Percentiles rank a stretch among this genome's conserved stretches.
Evolutionary conservation across 352 stramenopile genomes (phyloP).

Genomic region (Chrysophaeum taylorii): DNA sequence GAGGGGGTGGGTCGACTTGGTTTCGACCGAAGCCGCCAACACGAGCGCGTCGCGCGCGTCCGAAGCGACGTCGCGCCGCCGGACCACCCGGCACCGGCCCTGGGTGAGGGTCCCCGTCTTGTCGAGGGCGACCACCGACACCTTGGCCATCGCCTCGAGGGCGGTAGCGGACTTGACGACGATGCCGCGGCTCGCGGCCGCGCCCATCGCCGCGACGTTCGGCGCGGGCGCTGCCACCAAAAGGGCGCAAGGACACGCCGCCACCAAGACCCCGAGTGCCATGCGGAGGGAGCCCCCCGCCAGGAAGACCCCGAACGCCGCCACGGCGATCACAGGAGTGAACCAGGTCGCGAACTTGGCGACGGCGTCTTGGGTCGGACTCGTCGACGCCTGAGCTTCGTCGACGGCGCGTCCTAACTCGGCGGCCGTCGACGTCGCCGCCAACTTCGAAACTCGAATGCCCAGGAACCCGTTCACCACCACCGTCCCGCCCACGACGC

Average conservation of each 20-base stretch:
- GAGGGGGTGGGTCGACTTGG: constrained; percentile 45
- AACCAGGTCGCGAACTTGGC: constrained; percentile 53
- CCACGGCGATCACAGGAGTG: constrained; percentile 51
- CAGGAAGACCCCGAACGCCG: no score
- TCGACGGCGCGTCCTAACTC: not conserved
- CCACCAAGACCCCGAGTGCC: constrained; percentile 54
- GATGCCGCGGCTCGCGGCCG: constrained; percentile 47
- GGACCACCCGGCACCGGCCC: constrained; percentile 23
- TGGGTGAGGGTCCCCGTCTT: constrained; percentile 86
- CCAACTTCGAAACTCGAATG: not conserved
- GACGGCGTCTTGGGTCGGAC: constrained; percentile 52
- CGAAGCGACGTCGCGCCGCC: constrained; percentile 31
- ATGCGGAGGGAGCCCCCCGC: constrained; percentile 38
- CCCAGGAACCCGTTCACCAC: constrained; percentile 20
- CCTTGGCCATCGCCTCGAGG: constrained; percentile 48
- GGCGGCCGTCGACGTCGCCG: not conserved
- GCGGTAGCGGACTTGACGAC: constrained; percentile 54
- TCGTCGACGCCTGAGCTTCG: no score
- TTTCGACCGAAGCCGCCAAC: constrained; percentile 48
- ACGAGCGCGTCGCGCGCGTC: constrained; percentile 6
- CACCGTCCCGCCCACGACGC: constrained; percentile 49
- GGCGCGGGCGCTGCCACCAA: constrained; percentile 57
- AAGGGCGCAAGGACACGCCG: constrained; percentile 59
- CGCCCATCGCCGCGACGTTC: constrained; percentile 52
- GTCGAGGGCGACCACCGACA: constrained; percentile 55